A percentile compares a stretch with the other conserved stretches of the same genome.
phyloP scores from a whole-genome alignment of 805 yeast species.

The Lipomyces mesembrius region DNA sequence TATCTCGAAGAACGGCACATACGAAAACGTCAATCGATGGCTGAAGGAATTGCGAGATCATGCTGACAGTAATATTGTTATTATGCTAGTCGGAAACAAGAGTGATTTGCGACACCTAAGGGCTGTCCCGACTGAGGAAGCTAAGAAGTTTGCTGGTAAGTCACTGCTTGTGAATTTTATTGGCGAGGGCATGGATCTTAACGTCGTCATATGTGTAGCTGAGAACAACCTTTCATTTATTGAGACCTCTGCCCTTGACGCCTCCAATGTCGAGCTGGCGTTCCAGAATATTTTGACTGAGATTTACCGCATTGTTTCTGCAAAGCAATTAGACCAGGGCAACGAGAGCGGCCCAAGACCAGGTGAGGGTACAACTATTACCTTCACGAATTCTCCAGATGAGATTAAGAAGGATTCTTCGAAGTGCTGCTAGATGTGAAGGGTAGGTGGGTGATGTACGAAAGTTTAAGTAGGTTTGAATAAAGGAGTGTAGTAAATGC shows the following conservation, averaged over 20 bases:
- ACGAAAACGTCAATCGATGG: conserved; percentile 88
- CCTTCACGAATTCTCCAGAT: conserved; percentile 89
- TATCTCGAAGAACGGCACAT: conserved; percentile 90
- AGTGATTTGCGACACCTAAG: conserved; percentile 92
- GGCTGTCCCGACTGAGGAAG: conserved; percentile 98
- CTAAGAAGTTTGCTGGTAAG: conserved; percentile 74
- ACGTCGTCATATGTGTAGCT: conserved; percentile 42
- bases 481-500: not conserved
- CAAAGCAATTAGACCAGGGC: conserved; percentile 88
- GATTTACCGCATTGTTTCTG: conserved; percentile 91
- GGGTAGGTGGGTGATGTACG: conserved; percentile 1
- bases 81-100: conserved; percentile 95
- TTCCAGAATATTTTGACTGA: conserved; percentile 91
- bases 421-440: conserved; percentile 64
- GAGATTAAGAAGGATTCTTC: conserved; percentile 51
- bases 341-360: conserved; percentile 70
- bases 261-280: conserved; percentile 92
- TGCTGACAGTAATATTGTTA: conserved; percentile 95
- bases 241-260: conserved; percentile 92
- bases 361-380: conserved; percentile 85
- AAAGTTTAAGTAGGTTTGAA: conserved; percentile 1
- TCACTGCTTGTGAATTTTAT: not conserved
- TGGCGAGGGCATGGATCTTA: not conserved
- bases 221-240: conserved; percentile 92
- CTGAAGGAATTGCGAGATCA: conserved; percentile 93